Conservation (phyloP, 73 alveolate species). For the Paramecium sonneborni region DNA sequence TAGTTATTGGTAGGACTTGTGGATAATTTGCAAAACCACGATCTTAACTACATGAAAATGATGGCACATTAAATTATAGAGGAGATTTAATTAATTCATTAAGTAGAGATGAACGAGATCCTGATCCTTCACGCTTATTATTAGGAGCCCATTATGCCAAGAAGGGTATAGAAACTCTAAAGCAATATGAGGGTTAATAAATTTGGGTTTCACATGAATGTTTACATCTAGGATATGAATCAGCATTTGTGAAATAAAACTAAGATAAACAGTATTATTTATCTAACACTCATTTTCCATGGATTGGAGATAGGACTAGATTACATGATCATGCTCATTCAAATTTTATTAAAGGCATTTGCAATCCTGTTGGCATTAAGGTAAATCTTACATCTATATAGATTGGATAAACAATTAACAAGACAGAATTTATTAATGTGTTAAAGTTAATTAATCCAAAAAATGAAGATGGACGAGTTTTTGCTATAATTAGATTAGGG, state of each 20-base stretch:
- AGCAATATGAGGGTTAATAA: neutral
- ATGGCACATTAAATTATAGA: constrained; percentile 64
- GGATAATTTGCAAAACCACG: constrained; percentile 72
- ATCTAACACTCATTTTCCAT: constrained; percentile 62
- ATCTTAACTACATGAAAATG: neutral
- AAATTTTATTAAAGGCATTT: constrained; percentile 67
- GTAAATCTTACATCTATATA: neutral
- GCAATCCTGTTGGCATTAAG: constrained; percentile 71
- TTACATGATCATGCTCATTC: constrained; percentile 67
- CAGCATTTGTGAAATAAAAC: constrained; percentile 44
- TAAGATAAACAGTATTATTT: neutral
- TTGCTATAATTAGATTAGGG: constrained; percentile 67
- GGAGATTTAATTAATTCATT: constrained; percentile 54
- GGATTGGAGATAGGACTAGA: constrained; percentile 77
- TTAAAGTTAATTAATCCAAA: constrained; percentile 64
- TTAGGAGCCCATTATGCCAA: constrained; percentile 1
- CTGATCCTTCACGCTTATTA: constrained; percentile 65
- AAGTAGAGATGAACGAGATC: constrained; percentile 39
- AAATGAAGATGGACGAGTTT: constrained; percentile 61
- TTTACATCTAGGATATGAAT: constrained; percentile 65
- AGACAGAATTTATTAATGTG: constrained; percentile 10
- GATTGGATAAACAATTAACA: constrained; percentile 62
- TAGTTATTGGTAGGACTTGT: constrained; percentile 64
- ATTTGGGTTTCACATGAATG: constrained; percentile 69
- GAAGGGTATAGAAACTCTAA: constrained; percentile 7